A percentile compares a stretch with the other conserved stretches of the same genome.
These are phyloP conservation scores for Chytridium lagenaria DNA, from an alignment of 371 early-diverging fungal genomes.

Conservation along the genomic window DNA sequence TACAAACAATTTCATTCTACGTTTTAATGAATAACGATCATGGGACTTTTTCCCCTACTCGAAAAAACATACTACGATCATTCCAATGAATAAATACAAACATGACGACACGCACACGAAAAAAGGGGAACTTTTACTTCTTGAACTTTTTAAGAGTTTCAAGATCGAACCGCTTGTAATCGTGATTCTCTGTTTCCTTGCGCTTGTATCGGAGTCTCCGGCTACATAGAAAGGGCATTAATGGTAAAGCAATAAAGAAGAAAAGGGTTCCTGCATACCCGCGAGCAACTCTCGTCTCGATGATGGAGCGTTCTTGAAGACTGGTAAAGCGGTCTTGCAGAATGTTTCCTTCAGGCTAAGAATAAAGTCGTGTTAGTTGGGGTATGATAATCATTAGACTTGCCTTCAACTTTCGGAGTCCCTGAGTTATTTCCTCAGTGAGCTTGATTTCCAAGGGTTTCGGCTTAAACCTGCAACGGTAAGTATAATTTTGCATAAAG, in stretches of 20 bases:
- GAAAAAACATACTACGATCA: too few species aligned
- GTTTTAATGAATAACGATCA: too few species aligned
- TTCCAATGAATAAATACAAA: too few species aligned
- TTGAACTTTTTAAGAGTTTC: slow-evolving; percentile 3
- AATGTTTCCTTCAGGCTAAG: slow-evolving; percentile 86
- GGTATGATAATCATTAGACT: slow-evolving; percentile 51
- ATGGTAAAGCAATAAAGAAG: slow-evolving; percentile 58
- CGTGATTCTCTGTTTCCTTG: slow-evolving; percentile 55
- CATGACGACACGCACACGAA: too few species aligned
- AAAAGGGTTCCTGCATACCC: slow-evolving; percentile 54
- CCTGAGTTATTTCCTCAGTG: slow-evolving; percentile 65
- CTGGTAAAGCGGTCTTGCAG: slow-evolving; percentile 82
- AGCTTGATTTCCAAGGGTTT: slow-evolving; percentile 61
- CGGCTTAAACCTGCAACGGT: slow-evolving; percentile 47
- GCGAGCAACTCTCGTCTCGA: slow-evolving; percentile 76
- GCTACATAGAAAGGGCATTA: slow-evolving; percentile 25
- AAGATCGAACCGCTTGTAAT: slow-evolving; percentile 55
- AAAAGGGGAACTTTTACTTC: too few species aligned
- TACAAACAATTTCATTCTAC: too few species aligned
- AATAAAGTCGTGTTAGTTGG: slow-evolving; percentile 20
- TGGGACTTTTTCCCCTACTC: too few species aligned
- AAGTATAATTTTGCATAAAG: too few species aligned
- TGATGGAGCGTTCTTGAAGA: slow-evolving; percentile 83
- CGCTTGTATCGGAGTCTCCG: slow-evolving; percentile 40
- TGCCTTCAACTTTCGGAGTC: slow-evolving; percentile 59